phyloP scores from a whole-genome alignment of 1,284 basidiomycete genomes.

The Ganoderma lucidum region DNA sequence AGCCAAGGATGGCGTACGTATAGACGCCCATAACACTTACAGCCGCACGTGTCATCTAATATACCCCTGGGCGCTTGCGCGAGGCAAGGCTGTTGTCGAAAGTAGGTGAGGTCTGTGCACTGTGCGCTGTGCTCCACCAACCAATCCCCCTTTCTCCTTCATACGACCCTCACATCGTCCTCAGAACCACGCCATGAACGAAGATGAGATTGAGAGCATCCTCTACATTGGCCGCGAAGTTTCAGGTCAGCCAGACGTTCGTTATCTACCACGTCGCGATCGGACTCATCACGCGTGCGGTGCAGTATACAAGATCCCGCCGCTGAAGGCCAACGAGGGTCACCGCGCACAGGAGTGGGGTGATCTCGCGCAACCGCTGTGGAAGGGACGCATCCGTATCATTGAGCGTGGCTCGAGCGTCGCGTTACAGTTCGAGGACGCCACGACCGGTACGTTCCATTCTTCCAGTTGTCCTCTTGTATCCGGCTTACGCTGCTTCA shows the following conservation, averaged over 20 bases:
- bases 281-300: slow-evolving; percentile 22
- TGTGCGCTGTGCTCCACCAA: not conserved
- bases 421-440: slow-evolving; percentile 78
- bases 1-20: slow-evolving; percentile 20
- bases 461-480: not conserved
- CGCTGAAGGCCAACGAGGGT: slow-evolving; percentile 84
- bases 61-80: slow-evolving; percentile 16
- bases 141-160: not conserved
- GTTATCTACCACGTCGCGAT: slow-evolving; percentile 15
- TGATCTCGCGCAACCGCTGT: slow-evolving; percentile 81
- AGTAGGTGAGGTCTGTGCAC: not conserved
- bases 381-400: slow-evolving; percentile 91
- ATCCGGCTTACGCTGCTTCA: slow-evolving; percentile 12
- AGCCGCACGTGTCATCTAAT: slow-evolving; percentile 19
- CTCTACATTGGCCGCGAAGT: slow-evolving; percentile 88
- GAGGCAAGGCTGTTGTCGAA: slow-evolving; percentile 20
- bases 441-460: slow-evolving; percentile 67
- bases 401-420: slow-evolving; percentile 74
- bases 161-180: slow-evolving; percentile 1
- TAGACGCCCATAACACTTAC: slow-evolving; percentile 21
- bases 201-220: slow-evolving; percentile 85
- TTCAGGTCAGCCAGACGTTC: slow-evolving; percentile 60
- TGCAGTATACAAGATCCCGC: slow-evolving; percentile 83
- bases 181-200: slow-evolving; percentile 52
- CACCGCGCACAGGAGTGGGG: slow-evolving; percentile 90